Conservation (phyloP, 1,284 basidiomycete genomes). For the Ganoderma lingzhi region DNA sequence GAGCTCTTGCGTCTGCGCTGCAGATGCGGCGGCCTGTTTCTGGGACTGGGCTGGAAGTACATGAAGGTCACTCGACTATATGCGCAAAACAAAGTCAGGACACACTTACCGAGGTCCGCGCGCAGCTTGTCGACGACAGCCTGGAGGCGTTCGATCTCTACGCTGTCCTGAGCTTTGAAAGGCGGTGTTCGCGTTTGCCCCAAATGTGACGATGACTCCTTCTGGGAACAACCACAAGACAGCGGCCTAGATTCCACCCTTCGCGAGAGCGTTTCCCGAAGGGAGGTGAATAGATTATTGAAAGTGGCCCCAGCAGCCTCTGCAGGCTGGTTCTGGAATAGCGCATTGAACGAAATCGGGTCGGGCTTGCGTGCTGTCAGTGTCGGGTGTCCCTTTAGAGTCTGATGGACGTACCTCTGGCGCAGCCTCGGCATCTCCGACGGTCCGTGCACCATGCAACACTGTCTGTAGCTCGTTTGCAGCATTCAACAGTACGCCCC, state of each 20-base stretch:
- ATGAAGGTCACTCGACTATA: not conserved
- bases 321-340: conserved; percentile 64
- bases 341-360: conserved; percentile 52
- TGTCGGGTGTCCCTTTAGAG: not conserved
- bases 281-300: conserved; percentile 52
- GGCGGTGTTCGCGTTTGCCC: not conserved
- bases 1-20: conserved; percentile 50
- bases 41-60: conserved; percentile 54
- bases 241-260: not conserved
- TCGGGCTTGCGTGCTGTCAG: conserved; percentile 50
- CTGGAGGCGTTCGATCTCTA: conserved; percentile 36
- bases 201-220: conserved; percentile 27
- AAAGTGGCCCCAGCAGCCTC: conserved; percentile 62
- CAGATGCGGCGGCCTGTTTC: conserved; percentile 48
- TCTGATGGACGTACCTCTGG: conserved; percentile 52
- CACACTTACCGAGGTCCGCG: conserved; percentile 60
- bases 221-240: not conserved
- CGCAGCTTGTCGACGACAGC: conserved; percentile 48
- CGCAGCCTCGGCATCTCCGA: conserved; percentile 43
- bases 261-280: conserved; percentile 45
- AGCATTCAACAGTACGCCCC: conserved; percentile 71
- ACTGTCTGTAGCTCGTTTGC: conserved; percentile 76
- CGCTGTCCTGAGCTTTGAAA: conserved; percentile 19
- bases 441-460: conserved; percentile 50
- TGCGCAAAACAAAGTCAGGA: too few species aligned